Conservation (phyloP, 805 yeast genomes). For the Scheffersomyces ergatensis region DNA sequence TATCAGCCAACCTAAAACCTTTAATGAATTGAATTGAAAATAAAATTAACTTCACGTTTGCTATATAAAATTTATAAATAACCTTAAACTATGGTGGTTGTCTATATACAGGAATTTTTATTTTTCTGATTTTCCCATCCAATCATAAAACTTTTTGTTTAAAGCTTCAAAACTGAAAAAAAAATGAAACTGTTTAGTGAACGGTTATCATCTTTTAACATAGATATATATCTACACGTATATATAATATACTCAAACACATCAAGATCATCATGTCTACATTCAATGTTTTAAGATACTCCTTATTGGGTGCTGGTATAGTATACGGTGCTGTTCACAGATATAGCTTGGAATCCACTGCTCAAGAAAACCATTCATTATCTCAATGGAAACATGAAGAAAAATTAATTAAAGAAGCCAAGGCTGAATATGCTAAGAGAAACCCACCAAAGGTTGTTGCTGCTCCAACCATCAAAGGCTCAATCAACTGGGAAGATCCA, state of each 20-base stretch:
- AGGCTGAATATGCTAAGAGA: slow-evolving; percentile 78
- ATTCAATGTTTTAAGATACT: slow-evolving; percentile 84
- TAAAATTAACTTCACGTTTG: no score
- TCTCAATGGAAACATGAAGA: slow-evolving; percentile 61
- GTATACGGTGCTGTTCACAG: slow-evolving; percentile 88
- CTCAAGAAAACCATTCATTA: slow-evolving; percentile 55
- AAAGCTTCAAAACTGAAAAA: no score
- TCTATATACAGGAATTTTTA: no score
- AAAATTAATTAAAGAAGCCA: slow-evolving; percentile 83
- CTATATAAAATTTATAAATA: no score
- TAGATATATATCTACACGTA: no score
- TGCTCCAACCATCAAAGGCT: slow-evolving; percentile 41
- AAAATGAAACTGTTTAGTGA: no score
- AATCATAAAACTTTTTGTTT: no score
- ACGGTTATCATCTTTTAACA: no score
- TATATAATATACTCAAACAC: neutral
- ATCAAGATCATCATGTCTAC: slow-evolving; percentile 30
- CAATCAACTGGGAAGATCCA: slow-evolving; percentile 80
- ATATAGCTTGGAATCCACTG: slow-evolving; percentile 59
- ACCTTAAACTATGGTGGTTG: no score
- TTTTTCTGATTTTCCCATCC: no score
- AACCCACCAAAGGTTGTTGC: slow-evolving; percentile 34
- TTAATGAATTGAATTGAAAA: no score
- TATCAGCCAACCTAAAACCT: no score
- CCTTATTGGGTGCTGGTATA: slow-evolving; percentile 85